phyloP scores from a whole-genome alignment of 345 rosid genomes.

The Pseudoturritis turrita region DNA sequence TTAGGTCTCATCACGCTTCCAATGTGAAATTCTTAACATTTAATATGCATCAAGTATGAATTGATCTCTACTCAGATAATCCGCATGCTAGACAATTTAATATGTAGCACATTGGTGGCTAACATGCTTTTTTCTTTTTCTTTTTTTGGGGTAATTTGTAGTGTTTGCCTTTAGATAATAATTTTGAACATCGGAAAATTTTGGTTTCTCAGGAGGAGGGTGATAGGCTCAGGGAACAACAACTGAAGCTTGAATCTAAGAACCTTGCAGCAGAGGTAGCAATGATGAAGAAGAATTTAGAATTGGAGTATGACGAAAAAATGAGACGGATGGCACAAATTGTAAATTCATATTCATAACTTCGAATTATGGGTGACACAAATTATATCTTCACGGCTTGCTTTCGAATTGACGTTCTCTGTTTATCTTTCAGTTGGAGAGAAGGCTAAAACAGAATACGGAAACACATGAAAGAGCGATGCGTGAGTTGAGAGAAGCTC shows the following conservation, averaged over 20 bases:
- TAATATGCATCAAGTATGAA: too few relatives aligned
- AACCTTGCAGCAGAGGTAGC: background rate
- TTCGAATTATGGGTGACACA: too few relatives aligned
- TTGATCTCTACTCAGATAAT: too few relatives aligned
- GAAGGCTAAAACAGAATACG: background rate
- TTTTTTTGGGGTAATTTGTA: too few relatives aligned
- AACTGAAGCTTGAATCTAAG: background rate
- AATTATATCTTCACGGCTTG: too few relatives aligned
- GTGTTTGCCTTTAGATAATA: too few relatives aligned
- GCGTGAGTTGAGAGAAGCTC: background rate
- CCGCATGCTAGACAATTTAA: too few relatives aligned
- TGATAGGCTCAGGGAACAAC: background rate
- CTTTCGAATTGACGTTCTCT: background rate
- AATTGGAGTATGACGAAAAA: background rate
- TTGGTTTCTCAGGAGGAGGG: background rate
- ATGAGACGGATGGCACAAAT: slow-evolving; percentile 1
- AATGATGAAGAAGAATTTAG: background rate
- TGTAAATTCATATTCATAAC: background rate
- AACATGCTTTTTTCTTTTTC: too few relatives aligned
- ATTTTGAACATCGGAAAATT: background rate
- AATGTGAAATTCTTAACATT: too few relatives aligned
- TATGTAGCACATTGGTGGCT: too few relatives aligned
- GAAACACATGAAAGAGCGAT: background rate
- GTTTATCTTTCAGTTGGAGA: background rate
- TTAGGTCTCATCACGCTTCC: too few relatives aligned